Evolutionary conservation across 768 basidiomycete species (phyloP), one percentile per base, ranked within the genome.

Genomic region (Heimioporus sp.): DNA sequence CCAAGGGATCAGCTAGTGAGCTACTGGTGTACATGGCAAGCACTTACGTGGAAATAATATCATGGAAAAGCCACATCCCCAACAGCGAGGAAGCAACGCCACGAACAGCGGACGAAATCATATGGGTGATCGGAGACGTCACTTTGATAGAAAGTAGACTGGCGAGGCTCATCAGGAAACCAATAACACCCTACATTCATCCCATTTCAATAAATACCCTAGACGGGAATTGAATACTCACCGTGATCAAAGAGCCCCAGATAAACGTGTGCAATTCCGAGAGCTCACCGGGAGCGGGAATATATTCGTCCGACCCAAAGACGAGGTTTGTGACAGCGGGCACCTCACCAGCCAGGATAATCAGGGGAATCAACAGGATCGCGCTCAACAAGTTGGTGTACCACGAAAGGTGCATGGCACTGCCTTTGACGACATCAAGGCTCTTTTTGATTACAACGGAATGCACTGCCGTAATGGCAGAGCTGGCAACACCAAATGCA

Each of bases 101-200:
- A 48, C 95, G 88, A 5, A 96, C 92, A 17, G 96, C 95, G 11
- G 93, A 93, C 4, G 92, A 95, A 24, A 97, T 76, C 95, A 98
- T 98, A 69, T 98, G 95, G 3, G 95, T 95, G 66, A 98, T 93
- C 13, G 95, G 95, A 1, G 93, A 96, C 9, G 95, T 98, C 55
- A 98, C 90, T 69, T 98, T 95, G 77, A 98, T 97, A 21, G 91
- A 94, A 30, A 98, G 78, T 54, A 95, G 74, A 56, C 90, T 92
- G 10, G 95, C 94, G 48, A 98, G 81, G 72, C 89, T 92, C 83
- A 98, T 97, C 60, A 95, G 72, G 79, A 97, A 98, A 10, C 95
- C 95, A 47, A 97, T 73, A 16, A 80, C 73, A 31, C 94, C 94
- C 90, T 93, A 39, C 19, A 4, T 2, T 24, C 48, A 17, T 42